Evolutionary conservation across 305 asterid genomes (phyloP).

Genomic region (Rubia tinctorum): DNA sequence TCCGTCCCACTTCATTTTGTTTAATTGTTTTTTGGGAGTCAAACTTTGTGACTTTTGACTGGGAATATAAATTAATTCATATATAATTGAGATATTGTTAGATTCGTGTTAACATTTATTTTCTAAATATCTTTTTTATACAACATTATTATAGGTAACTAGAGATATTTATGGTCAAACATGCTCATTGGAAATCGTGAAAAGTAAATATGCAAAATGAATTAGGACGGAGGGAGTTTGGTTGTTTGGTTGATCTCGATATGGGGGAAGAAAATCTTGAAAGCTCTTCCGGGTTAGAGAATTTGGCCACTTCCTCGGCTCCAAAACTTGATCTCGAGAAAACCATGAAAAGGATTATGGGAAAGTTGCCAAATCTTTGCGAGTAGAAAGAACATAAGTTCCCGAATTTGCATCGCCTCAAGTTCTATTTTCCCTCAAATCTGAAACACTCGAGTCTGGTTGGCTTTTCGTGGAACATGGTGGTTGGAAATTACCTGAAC

Average conservation of each 20-base stretch:
- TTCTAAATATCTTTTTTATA: too few species aligned
- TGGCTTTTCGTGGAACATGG: background rate
- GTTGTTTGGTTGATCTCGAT: background rate
- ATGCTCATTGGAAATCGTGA: too few species aligned
- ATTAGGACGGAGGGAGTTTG: too few species aligned
- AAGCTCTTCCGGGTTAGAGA: background rate
- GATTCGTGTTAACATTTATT: too few species aligned
- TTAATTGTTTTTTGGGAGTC: too few species aligned
- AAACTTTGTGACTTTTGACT: too few species aligned
- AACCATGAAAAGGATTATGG: background rate
- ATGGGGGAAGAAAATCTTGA: background rate
- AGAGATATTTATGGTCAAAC: too few species aligned
- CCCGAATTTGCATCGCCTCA: background rate
- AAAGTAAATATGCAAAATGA: too few species aligned
- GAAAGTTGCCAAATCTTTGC: constrained; percentile 10
- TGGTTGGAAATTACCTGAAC: background rate
- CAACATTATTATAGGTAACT: too few species aligned
- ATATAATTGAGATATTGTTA: too few species aligned
- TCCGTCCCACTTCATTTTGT: too few species aligned
- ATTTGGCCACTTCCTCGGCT: background rate
- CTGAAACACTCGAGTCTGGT: background rate
- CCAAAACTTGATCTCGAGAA: background rate
- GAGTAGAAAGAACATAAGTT: background rate
- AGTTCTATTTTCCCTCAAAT: background rate
- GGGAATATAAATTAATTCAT: too few species aligned